These are phyloP conservation scores for Syncephalastrum monosporum DNA, from an alignment of 371 early-diverging fungal species.

Conservation along the genomic window DNA sequence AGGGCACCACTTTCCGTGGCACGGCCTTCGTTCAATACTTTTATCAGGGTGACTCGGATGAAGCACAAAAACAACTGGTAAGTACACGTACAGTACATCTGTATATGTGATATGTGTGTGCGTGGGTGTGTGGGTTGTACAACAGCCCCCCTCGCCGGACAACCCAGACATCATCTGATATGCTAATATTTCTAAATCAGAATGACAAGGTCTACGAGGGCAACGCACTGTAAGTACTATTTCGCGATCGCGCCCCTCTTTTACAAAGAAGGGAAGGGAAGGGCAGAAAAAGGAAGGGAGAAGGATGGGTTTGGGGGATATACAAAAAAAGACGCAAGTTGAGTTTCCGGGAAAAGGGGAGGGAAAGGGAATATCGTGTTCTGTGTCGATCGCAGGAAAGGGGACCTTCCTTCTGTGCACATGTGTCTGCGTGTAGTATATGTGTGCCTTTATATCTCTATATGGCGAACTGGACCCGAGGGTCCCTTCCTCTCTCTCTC, in stretches of 20 bases:
- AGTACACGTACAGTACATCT: neutral
- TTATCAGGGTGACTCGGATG: conserved; percentile 28
- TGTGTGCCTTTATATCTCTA: no score
- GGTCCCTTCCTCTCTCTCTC: no score
- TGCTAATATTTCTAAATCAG: conserved; percentile 6
- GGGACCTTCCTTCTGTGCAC: no score
- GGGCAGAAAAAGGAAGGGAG: conserved; percentile 3
- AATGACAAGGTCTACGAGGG: conserved; percentile 13
- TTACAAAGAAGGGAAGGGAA: neutral
- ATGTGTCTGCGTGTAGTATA: no score
- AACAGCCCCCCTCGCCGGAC: neutral
- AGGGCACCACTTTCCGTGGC: conserved; percentile 23
- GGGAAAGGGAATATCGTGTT: no score
- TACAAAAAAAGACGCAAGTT: neutral
- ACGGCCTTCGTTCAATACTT: conserved; percentile 40
- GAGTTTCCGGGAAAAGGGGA: no score
- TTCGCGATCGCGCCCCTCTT: neutral
- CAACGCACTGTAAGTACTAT: conserved; percentile 13
- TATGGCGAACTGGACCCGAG: no score
- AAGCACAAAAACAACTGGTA: conserved; percentile 32
- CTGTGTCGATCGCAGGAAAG: no score
- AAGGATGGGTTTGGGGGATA: conserved; percentile 1
- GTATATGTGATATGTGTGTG: neutral
- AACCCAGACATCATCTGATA: conserved; percentile 5
- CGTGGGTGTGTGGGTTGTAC: neutral